Percentiles rank a stretch among this genome's conserved stretches.
phyloP scores from a whole-genome alignment of 192 early-diverging fungal genomes.

The Obelidium mucronatum region DNA sequence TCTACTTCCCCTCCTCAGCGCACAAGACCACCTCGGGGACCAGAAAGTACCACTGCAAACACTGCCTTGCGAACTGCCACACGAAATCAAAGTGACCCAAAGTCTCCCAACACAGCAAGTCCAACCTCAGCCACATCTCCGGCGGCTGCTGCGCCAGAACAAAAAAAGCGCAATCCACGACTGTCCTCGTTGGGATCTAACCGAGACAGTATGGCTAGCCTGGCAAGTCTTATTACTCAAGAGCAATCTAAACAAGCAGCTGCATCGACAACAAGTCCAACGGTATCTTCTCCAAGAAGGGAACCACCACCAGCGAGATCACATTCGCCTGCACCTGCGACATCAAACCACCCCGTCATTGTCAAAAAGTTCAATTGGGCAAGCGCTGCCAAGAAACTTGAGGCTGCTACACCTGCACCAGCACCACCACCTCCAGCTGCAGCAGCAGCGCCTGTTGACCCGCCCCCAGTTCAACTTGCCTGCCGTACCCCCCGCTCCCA shows the following conservation, averaged over 20 bases:
- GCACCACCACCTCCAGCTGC: neutral
- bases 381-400: slow-evolving; percentile 15
- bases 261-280: neutral
- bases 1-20: neutral
- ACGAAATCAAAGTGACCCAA: too few species aligned
- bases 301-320: neutral
- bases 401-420: neutral
- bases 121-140: neutral
- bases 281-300: too few species aligned
- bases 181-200: neutral
- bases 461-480: too few species aligned
- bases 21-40: slow-evolving; percentile 1
- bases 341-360: neutral
- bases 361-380: slow-evolving; percentile 23
- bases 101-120: neutral
- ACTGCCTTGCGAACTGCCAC: too few species aligned
- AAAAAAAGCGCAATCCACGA: slow-evolving; percentile 1
- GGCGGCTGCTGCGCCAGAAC: neutral
- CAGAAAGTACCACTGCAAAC: neutral
- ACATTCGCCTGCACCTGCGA: neutral
- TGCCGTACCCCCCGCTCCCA: too few species aligned
- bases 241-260: neutral
- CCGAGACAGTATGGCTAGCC: neutral
- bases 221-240: neutral
- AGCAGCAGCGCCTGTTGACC: neutral